Conservation (phyloP, 805 yeast genomes). For the Sugiyamaella valdiviana region DNA sequence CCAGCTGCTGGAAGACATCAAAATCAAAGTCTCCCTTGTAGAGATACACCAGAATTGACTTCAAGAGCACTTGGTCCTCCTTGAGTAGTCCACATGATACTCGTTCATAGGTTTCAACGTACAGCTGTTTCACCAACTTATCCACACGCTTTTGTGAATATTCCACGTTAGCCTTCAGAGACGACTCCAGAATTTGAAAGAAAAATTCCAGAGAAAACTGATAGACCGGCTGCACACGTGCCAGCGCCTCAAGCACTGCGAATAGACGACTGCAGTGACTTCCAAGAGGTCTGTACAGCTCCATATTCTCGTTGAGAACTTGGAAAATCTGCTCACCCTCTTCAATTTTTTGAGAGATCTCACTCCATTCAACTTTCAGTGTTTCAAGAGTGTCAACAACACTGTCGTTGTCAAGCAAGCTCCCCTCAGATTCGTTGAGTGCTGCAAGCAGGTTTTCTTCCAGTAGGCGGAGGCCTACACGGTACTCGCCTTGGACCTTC, state of each 20-base stretch:
- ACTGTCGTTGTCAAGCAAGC: constrained; percentile 60
- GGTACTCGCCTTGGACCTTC: constrained; percentile 54
- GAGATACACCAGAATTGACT: constrained; percentile 39
- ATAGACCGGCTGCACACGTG: constrained; percentile 47
- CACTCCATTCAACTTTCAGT: constrained; percentile 56
- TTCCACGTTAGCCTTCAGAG: constrained; percentile 25
- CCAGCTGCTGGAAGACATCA: background rate
- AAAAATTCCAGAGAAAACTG: constrained; percentile 49
- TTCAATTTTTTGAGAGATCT: constrained; percentile 46
- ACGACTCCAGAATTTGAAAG: constrained; percentile 29
- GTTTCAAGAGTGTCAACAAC: constrained; percentile 55
- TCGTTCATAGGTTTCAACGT: constrained; percentile 41
- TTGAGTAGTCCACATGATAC: constrained; percentile 44
- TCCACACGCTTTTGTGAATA: constrained; percentile 25
- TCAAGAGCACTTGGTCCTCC: constrained; percentile 36
- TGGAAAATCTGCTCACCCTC: constrained; percentile 52
- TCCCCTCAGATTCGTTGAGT: constrained; percentile 51
- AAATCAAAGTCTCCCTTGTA: constrained; percentile 3
- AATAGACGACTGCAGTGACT: constrained; percentile 47
- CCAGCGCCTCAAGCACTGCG: constrained; percentile 40
- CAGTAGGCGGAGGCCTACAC: constrained; percentile 44
- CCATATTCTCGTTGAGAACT: constrained; percentile 45
- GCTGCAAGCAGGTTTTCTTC: constrained; percentile 55
- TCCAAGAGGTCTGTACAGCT: constrained; percentile 50
- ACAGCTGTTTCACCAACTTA: constrained; percentile 36